Evolutionary conservation across 139 green algal species (phyloP).

Genomic region (Microglena sp.): DNA sequence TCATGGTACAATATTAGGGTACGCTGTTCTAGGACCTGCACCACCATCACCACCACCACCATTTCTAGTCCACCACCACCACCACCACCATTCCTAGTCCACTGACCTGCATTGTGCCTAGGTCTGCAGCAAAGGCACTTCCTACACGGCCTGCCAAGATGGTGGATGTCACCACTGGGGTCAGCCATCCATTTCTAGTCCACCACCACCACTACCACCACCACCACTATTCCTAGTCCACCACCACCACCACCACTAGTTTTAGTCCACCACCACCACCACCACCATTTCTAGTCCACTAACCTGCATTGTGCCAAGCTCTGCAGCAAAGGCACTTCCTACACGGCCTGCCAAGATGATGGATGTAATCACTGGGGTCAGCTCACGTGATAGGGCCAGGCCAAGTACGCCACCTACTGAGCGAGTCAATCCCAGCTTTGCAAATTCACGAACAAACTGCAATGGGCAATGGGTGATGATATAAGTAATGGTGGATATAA

Average conservation of each 20-base stretch:
- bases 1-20: no score
- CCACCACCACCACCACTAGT: no score
- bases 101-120: conserved; percentile 94
- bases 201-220: neutral
- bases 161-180: conserved; percentile 92
- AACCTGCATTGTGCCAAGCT: conserved; percentile 97
- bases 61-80: no score
- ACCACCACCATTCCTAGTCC: no score
- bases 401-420: conserved; percentile 93
- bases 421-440: conserved; percentile 84
- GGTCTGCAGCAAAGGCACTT: conserved; percentile 90
- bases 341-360: conserved; percentile 96
- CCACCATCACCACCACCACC: neutral
- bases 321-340: conserved; percentile 90
- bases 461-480: no score
- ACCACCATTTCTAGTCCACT: neutral
- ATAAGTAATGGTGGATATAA: no score
- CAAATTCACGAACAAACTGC: conserved; percentile 92
- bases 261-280: no score
- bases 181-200: no score
- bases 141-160: conserved; percentile 93
- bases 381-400: conserved; percentile 86
- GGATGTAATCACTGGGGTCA: conserved; percentile 93
- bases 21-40: no score
- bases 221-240: neutral